Evolutionary conservation across 495 filamentous ascomycete species (phyloP), one percentile per base, ranked within the genome.

Genomic region (Ramalina peruviana): DNA sequence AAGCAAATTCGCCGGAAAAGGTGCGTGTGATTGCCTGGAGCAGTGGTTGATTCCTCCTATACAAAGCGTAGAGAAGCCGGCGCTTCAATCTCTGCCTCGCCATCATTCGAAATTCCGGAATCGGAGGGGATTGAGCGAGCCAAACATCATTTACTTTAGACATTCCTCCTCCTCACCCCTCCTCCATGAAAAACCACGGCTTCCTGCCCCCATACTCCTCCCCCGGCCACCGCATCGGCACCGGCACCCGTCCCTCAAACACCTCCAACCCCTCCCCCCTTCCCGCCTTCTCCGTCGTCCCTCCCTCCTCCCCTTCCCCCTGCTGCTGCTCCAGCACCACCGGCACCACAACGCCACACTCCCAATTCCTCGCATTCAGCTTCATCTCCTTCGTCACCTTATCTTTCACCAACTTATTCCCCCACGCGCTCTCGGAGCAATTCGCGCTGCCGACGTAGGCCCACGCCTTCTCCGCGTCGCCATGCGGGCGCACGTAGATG

Each of bases 391-490:
- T 80, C 0, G 73, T 82, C 1, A 53, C 60, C 33, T 72, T 75
- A 45, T 90, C 85, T 47, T 80, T 77, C 37, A 78, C 72, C 2
- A 93, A 65, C 25, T 79, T 81, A 11, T 48, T 48, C 1, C 88
- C 88, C 85, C 92, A 98, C 10, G 92, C 92, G 57, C 83, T 88
- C 64, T 95, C 88, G 0, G 87, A 90, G 7, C 94, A 58, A 64
- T 98, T 98, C 1, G 87, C 86, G 54, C 85, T 92, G 16, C 92
- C 92, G n/a, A 94, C 69, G 59, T 98, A 98, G 0, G 76, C 84
- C 79, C 85, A 97, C 9, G 79, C 70, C 27, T 16, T 51, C 15
- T 13, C 49, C 55, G 39, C 65, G 65, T 40, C 56, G 44, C 0
- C 48, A 54, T 49, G 19, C 15, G 70, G 76, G 11, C 77, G 71